Evolutionary conservation across 495 filamentous ascomycete species (phyloP), one percentile per base, ranked within the genome.

Genomic region (Xylaria scruposa): DNA sequence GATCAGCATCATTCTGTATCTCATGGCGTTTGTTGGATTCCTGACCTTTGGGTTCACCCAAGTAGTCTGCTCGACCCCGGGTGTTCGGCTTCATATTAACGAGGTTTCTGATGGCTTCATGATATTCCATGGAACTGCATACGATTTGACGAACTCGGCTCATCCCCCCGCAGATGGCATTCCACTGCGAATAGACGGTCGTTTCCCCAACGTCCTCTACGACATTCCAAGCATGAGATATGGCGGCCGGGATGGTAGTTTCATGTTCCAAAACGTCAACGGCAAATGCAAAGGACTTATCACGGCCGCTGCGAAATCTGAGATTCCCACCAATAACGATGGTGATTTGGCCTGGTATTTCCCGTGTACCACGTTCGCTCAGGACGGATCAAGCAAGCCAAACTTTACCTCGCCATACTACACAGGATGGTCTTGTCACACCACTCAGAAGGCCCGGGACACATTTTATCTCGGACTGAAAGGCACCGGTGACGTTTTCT

Each of bases 251-350:
- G 97, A 99, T 80, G 94, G 92, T 59, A 98, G 94, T 77, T 99
- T 99, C 80, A 83, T 98, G 76, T 99, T 99, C 83, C 97, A 99
- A 79, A 96, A 98, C 75, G 97, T 99, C 78, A 99, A 99, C 75
- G 97, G 96, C 21, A 93, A 92, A 66, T 99, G 97, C 87, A 99
- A 98, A 81, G 93, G 88, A 3, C 80, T 98, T 7, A 97, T 99
- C 76, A 97, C 88, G 2, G 81, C 85, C 0, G 88, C 90, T 3
- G 81, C 86, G 3, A 86, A 83, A 26, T 95, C 95, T 3, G 91
- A 92, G 75, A 90, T 99, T 13, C 94, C 94, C 2, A 92, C 91
- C 0, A 90, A 97, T 75, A 81, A 77, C 3, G 89, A 90, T 2
- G 88, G 97, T 70, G 88, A 97, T 70, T 82, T 99, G 67, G 97